Base-by-base conservation (phyloP, 2,329 filamentous ascomycete species). In the Aspergillus japonicus region DNA sequence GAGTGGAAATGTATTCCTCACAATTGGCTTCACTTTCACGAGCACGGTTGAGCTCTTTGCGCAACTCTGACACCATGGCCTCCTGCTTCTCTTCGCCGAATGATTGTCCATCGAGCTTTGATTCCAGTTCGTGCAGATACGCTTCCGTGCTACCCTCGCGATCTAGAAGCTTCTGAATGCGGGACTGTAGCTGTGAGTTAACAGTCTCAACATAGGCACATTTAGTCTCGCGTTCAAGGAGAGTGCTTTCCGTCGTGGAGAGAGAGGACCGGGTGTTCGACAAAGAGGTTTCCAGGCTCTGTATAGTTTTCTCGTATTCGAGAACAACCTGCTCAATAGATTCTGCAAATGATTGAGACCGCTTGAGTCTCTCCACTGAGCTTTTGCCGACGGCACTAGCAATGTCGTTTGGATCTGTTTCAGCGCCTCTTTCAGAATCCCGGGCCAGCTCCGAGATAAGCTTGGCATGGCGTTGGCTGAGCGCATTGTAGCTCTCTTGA, bases 291-390 rank as follows among this genome's bases (percentile, higher is more conserved):
- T 99, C 95, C 16, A 99, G 84, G 56, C 87, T 89, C 74, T 98
- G 93, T 53, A 99, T 99, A 0, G 96, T 99, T 82, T 96, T 98
- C 75, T 99, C 96, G 73, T 99, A 99, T 77, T 99, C 95, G 52
- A 98, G 81, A 3, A 99, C 92, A 23, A 99, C 92, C 71, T 96
- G 91, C 71, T 99, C 95, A 21, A 99, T 94, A 29, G 94, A 94
- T 73, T 96, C 90, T 1, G 94, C 93, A 72, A 99, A 98, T 0
- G 91, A 96, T 73, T 96, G 96, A 19, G 96, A 99, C 47, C 95
- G 88, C 73, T 97, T 96, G 64, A 98, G 80, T 56, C 95, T 86
- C 73, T 97, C 93, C 24, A 92, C 89, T 0, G 92, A 91, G 72
- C 94, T 92, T 57, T 88, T 91, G 16, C 88, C 80, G 12, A 86